phyloP scores from a whole-genome alignment of 208 protist species.

The Trypanosoma scelopori region DNA sequence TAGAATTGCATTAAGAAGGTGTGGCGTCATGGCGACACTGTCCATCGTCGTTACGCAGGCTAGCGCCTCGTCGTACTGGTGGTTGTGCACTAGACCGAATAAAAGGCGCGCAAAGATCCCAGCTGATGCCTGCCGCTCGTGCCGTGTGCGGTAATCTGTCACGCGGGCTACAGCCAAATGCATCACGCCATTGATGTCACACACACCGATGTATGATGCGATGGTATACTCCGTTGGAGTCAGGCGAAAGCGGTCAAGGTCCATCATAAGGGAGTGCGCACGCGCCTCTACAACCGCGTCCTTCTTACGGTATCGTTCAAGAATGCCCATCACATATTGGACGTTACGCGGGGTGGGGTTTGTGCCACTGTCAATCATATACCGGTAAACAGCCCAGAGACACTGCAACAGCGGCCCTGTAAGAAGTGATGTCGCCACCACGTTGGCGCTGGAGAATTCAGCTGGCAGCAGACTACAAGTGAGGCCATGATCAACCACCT shows the following conservation, averaged over 20 bases:
- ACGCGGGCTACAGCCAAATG: constrained; percentile 76
- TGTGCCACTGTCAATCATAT: constrained; percentile 83
- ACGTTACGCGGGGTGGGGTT: constrained; percentile 62
- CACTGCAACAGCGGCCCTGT: constrained; percentile 36
- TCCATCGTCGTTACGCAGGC: constrained; percentile 62
- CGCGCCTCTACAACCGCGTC: constrained; percentile 57
- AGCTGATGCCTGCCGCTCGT: constrained; percentile 57
- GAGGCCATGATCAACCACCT: constrained; percentile 19
- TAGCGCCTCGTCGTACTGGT: constrained; percentile 59
- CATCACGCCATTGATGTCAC: constrained; percentile 58
- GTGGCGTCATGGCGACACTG: constrained; percentile 46
- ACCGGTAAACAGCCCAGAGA: constrained; percentile 78
- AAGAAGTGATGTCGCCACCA: constrained; percentile 44
- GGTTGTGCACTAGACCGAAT: constrained; percentile 59
- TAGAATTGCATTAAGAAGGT: constrained; percentile 72
- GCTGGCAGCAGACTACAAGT: constrained; percentile 32
- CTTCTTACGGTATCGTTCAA: constrained; percentile 39
- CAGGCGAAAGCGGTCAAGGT: constrained; percentile 71
- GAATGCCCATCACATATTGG: constrained; percentile 78
- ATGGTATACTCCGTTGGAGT: constrained; percentile 75
- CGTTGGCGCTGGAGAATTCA: constrained; percentile 37
- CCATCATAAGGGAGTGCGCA: constrained; percentile 80
- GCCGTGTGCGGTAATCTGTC: constrained; percentile 68
- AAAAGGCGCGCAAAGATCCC: constrained; percentile 66
- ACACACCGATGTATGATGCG: constrained; percentile 70